Conservation (phyloP, 371 early-diverging fungal species). For the Fennellomyces sp. region DNA sequence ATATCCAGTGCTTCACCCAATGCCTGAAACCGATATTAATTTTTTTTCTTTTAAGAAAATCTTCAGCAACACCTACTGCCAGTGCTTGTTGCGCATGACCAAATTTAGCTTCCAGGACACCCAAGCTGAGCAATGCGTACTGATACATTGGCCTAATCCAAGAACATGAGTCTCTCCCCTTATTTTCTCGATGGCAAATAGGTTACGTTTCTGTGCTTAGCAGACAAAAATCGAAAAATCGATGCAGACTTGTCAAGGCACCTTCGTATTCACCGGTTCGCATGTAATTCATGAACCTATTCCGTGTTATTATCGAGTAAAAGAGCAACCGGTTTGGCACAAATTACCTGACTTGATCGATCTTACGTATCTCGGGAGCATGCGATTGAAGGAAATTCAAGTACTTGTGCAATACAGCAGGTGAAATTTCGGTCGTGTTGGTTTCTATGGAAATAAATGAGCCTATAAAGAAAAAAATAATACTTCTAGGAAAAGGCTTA, state of each 20-base stretch:
- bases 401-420: conserved; percentile 26
- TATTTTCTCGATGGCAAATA: background rate
- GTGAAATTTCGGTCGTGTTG: conserved; percentile 26
- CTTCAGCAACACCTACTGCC: conserved; percentile 17
- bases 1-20: conserved; percentile 38
- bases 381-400: conserved; percentile 28
- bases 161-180: no score
- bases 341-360: conserved; percentile 38
- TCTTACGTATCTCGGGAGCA: conserved; percentile 24
- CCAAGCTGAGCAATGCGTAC: conserved; percentile 36
- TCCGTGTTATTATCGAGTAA: background rate
- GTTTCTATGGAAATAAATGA: conserved; percentile 17
- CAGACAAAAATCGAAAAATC: conserved; percentile 34
- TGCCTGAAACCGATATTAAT: conserved; percentile 11
- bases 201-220: conserved; percentile 33
- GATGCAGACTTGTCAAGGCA: conserved; percentile 29
- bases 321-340: background rate
- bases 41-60: background rate
- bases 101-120: conserved; percentile 44
- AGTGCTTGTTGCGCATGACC: conserved; percentile 35
- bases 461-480: background rate
- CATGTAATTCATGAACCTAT: conserved; percentile 36
- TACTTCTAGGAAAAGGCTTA: background rate
- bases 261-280: conserved; percentile 42
- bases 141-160: conserved; percentile 33